These are phyloP conservation scores for Cichorium intybus DNA, from an alignment of 140 eudicot species.

Conservation along the genomic window DNA sequence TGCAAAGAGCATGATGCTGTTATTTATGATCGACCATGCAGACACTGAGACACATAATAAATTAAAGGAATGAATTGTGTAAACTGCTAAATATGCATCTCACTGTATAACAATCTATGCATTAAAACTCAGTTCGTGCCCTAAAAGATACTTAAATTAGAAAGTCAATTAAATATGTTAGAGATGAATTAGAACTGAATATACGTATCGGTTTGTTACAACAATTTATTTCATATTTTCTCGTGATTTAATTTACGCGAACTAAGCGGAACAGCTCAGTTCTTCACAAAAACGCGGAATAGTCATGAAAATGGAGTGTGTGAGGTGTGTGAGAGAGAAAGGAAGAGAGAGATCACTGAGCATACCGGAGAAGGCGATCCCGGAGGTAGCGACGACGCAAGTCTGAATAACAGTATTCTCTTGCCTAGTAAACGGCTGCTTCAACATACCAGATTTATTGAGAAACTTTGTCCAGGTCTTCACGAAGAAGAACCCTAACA, in stretches of 20 bases:
- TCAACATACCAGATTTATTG: slow-evolving; percentile 60
- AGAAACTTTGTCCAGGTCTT: slow-evolving; percentile 85
- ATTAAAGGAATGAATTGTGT: neutral
- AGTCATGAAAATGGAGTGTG: slow-evolving; percentile 8
- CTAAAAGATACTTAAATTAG: slow-evolving; percentile 5
- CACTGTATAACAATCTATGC: neutral
- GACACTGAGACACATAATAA: neutral
- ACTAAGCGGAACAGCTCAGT: slow-evolving; percentile 17
- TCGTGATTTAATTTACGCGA: slow-evolving; percentile 24
- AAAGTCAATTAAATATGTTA: slow-evolving; percentile 1
- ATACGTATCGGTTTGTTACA: slow-evolving; percentile 12
- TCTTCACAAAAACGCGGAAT: neutral
- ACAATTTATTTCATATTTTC: slow-evolving; percentile 3
- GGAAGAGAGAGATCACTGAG: neutral
- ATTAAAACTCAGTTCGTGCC: neutral
- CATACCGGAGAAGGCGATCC: slow-evolving; percentile 93
- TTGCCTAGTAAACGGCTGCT: slow-evolving; percentile 91
- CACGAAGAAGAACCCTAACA: slow-evolving; percentile 85
- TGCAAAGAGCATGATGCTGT: neutral
- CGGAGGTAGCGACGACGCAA: slow-evolving; percentile 92
- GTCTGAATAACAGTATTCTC: slow-evolving; percentile 98
- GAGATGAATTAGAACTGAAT: neutral
- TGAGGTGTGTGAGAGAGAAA: slow-evolving; percentile 22
- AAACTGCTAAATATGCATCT: neutral
- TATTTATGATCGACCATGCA: neutral